phyloP scores from a whole-genome alignment of 768 basidiomycete genomes.

The Amanita pallidorosea region DNA sequence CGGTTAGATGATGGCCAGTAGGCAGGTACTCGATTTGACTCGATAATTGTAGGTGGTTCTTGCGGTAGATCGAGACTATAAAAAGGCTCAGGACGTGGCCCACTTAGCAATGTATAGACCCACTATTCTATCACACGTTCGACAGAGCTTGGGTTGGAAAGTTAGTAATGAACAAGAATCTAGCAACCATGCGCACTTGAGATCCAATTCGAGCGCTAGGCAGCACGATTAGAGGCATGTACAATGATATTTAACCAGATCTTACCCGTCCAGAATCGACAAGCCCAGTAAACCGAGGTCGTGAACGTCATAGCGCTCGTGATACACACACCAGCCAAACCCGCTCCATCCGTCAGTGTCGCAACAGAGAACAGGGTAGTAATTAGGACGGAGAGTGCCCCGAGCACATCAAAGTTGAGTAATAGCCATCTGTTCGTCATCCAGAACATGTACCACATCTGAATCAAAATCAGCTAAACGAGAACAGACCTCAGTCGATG shows the following conservation, averaged over 20 bases:
- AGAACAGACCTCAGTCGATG: background rate
- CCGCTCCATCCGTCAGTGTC: constrained; percentile 40
- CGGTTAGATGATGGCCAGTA: constrained; percentile 81
- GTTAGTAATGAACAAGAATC: constrained; percentile 6
- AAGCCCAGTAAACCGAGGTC: constrained; percentile 40
- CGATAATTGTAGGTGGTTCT: constrained; percentile 71
- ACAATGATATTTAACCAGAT: background rate
- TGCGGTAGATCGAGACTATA: constrained; percentile 65
- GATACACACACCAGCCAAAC: constrained; percentile 64
- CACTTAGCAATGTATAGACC: constrained; percentile 5
- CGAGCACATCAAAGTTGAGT: constrained; percentile 72
- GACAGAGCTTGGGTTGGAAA: constrained; percentile 46
- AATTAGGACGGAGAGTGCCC: constrained; percentile 59
- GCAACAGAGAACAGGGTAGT: constrained; percentile 72
- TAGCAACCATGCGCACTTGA: constrained; percentile 42
- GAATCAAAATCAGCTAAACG: background rate
- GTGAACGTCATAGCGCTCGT: constrained; percentile 55
- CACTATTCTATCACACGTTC: constrained; percentile 86
- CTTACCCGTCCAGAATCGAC: constrained; percentile 36
- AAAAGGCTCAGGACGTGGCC: background rate
- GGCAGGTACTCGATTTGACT: constrained; percentile 69
- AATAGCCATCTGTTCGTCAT: constrained; percentile 86
- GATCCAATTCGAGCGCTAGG: constrained; percentile 55
- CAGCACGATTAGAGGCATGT: constrained; percentile 14
- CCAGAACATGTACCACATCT: constrained; percentile 87